phyloP scores from a whole-genome alignment of 257 asterid genomes.

The Eustoma russellianum region DNA sequence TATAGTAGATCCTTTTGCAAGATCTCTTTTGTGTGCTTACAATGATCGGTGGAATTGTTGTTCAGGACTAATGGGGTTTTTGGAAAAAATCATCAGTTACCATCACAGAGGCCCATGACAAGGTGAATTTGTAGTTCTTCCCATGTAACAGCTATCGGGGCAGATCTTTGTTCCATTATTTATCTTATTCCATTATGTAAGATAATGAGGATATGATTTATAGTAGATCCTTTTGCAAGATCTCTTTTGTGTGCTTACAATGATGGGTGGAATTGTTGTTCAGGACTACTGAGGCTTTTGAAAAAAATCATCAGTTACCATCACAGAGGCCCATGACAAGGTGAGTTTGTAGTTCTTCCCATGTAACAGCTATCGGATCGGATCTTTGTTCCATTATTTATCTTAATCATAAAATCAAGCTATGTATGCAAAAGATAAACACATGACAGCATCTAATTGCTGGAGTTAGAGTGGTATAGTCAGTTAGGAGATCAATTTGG shows the following conservation, averaged over 20 bases:
- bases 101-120: constrained; percentile 61
- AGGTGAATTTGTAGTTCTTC: constrained; percentile 25
- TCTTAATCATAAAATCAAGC: no score
- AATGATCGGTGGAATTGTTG: background rate
- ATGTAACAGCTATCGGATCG: background rate
- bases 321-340: constrained; percentile 73
- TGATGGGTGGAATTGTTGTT: constrained; percentile 5
- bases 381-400: no score
- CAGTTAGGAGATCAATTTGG: no score
- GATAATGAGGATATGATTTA: no score
- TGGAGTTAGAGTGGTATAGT: no score
- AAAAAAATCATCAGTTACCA: constrained; percentile 34
- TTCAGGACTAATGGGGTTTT: constrained; percentile 49
- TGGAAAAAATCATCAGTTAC: constrained; percentile 33
- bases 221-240: no score
- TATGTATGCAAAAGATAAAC: no score
- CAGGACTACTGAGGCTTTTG: constrained; percentile 48
- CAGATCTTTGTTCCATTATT: no score
- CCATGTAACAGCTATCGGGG: background rate
- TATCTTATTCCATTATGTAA: background rate
- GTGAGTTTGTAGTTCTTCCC: constrained; percentile 10
- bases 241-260: background rate
- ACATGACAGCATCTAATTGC: no score
- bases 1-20: no score
- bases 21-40: background rate